Base-by-base conservation (phyloP, 2,329 filamentous ascomycete species). In the Truncatella angustata region DNA sequence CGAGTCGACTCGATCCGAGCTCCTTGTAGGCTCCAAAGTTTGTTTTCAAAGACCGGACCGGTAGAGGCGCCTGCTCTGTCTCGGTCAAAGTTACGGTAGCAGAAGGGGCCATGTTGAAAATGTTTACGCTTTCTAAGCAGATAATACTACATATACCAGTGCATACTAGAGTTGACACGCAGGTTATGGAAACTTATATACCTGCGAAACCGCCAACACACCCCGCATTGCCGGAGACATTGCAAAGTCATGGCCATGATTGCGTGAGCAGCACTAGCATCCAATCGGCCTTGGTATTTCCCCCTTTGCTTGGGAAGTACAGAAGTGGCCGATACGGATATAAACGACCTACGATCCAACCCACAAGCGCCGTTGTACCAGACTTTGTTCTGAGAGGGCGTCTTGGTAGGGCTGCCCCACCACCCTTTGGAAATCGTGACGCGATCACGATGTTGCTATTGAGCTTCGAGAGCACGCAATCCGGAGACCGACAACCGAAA, bases 21-120 rank as follows among this genome's bases (percentile, higher is more conserved):
- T 66, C 64, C 34, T 66, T 67, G 54, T 66, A 67, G 24, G 58
- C 45, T 20, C 62, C 62, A 16, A 61, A 56, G 16, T 57, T 23
- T 7, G 54, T 32, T 51, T 63, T 60, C n/a, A 59, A 32, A 16
- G 43, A 49, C 46, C 53, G 54, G 18, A 60, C 56, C 40, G 46
- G 54, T 42, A 45, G n/a, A 7, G 23, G 34, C 9, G 42, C 44
- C 11, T 42, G 24, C 48, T 20, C 59, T 32, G 63, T 56, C 57
- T 65, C 63, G 16, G 62, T 63, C 32, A 58, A 53, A 28, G 63
- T 66, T 5, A 57, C 50, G 18, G 59, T 66, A 55, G 60, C 62
- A 35, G 64, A 65, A 34, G 65, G 63, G 50, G 65, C 63, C 65
- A 67, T 67, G 32, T 32, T 60, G 32, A 1, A 16, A 3, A 23